These are phyloP conservation scores for Pisolithus albus DNA, from an alignment of 768 basidiomycete species.

Conservation along the genomic window DNA sequence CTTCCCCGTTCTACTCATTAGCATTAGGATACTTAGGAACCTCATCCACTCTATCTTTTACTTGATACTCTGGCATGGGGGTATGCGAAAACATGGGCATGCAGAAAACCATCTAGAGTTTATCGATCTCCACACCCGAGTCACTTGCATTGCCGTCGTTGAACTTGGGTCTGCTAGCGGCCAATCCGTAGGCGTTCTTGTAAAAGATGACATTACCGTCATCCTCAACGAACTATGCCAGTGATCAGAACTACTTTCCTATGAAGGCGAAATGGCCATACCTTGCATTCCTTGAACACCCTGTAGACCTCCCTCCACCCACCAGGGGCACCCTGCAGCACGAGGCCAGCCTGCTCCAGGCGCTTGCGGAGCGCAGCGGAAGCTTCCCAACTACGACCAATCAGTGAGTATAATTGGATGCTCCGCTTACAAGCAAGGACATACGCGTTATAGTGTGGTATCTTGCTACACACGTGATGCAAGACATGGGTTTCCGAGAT, in stretches of 20 bases:
- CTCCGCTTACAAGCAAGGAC: not conserved
- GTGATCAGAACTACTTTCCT: not conserved
- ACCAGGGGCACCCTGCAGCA: conserved; percentile 63
- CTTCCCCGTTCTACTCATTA: not conserved
- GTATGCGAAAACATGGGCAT: not conserved
- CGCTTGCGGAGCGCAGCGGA: conserved; percentile 75
- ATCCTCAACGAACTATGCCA: conserved; percentile 81
- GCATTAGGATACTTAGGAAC: not conserved
- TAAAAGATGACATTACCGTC: conserved; percentile 87
- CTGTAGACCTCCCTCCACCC: conserved; percentile 79
- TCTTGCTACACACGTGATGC: conserved; percentile 92
- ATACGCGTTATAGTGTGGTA: conserved; percentile 88
- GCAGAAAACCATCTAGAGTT: conserved; percentile 17
- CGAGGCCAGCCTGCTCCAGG: conserved; percentile 50
- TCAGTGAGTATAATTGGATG: not conserved
- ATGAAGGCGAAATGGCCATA: conserved; percentile 11
- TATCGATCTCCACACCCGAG: conserved; percentile 58
- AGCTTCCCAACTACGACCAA: conserved; percentile 72
- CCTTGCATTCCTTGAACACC: conserved; percentile 74
- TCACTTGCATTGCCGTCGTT: conserved; percentile 53
- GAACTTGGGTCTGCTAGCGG: conserved; percentile 60
- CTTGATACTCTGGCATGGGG: not conserved
- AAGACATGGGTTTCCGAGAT: conserved; percentile 91
- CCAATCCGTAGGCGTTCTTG: conserved; percentile 80
- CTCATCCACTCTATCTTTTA: not conserved